Percentiles rank a stretch among this genome's conserved stretches.
phyloP scores from a whole-genome alignment of 495 filamentous ascomycete genomes.

The Aspergillus nidulans region DNA sequence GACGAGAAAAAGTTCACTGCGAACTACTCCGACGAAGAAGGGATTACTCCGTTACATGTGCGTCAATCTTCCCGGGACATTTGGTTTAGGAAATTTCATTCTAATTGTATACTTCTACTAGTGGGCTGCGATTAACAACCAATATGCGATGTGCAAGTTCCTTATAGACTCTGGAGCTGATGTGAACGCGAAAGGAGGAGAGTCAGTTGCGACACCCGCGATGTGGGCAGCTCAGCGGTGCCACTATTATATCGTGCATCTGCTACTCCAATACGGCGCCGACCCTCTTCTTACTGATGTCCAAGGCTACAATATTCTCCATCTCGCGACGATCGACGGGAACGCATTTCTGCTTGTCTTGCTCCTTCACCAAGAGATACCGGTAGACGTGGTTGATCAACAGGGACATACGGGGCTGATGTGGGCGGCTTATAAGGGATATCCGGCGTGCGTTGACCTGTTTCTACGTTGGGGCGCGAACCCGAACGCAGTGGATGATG shows the following conservation, averaged over 20 bases:
- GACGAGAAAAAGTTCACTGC: constrained; percentile 75
- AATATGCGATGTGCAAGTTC: constrained; percentile 93
- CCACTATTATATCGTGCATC: constrained; percentile 77
- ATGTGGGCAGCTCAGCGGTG: constrained; percentile 97
- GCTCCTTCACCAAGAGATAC: constrained; percentile 85
- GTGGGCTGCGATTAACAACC: constrained; percentile 99
- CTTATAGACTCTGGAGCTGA: constrained; percentile 84
- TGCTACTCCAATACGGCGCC: constrained; percentile 81
- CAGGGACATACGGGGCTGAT: constrained; percentile 90
- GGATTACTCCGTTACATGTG: constrained; percentile 94
- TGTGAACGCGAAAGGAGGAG: constrained; percentile 91
- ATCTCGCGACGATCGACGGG: constrained; percentile 94
- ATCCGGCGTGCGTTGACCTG: constrained; percentile 82
- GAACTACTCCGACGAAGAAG: constrained; percentile 79
- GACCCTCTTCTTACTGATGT: constrained; percentile 84
- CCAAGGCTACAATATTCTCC: constrained; percentile 94
- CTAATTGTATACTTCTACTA: constrained; percentile 32
- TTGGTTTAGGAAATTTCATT: neutral
- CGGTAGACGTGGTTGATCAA: constrained; percentile 82
- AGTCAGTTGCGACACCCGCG: constrained; percentile 85
- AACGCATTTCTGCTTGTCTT: constrained; percentile 91
- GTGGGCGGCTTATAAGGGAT: constrained; percentile 99
- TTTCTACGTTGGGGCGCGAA: constrained; percentile 94
- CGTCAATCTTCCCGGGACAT: constrained; percentile 20
- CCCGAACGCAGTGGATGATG: constrained; percentile 83